Conservation (phyloP, 352 stramenopile species). For the Globisporangium spiculum region DNA sequence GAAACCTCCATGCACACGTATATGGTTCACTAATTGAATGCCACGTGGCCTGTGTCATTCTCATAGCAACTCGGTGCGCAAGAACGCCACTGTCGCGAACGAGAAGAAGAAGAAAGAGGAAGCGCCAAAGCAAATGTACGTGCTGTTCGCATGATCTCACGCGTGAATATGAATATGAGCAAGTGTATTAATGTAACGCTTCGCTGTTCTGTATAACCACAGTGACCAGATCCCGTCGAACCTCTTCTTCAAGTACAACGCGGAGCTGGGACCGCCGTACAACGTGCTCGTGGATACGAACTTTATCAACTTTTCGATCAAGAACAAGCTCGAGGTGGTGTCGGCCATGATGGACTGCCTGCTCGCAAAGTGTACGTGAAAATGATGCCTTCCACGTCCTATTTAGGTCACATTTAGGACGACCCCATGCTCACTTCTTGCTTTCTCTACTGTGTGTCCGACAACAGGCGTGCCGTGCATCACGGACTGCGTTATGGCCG, state of each 20-base stretch:
- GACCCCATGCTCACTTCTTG: not conserved
- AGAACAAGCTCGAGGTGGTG: conserved; percentile 98
- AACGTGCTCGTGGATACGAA: conserved; percentile 99
- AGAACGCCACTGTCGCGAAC: conserved; percentile 66
- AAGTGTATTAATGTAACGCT: not conserved
- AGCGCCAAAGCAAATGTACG: conserved; percentile 92
- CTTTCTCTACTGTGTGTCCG: not conserved
- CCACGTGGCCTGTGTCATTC: not conserved
- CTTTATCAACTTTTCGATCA: conserved; percentile 99
- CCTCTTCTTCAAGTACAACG: conserved; percentile 99
- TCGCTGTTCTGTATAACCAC: not conserved
- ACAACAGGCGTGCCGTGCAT: conserved; percentile 91
- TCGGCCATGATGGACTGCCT: conserved; percentile 99
- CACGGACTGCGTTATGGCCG: conserved; percentile 99
- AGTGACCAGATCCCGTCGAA: conserved; percentile 96
- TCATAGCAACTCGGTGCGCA: conserved; percentile 74
- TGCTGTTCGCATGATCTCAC: not conserved
- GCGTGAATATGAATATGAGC: not conserved
- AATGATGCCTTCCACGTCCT: not conserved
- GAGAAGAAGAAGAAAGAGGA: conserved; percentile 90
- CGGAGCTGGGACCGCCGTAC: conserved; percentile 97
- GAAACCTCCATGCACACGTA: not conserved
- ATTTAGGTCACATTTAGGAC: not conserved
- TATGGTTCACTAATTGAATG: not conserved
- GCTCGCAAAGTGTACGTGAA: conserved; percentile 94